A percentile compares a stretch with the other conserved stretches of the same genome.
phyloP scores from a whole-genome alignment of 2,329 filamentous ascomycete species.

The Fusarium pilosicola region DNA sequence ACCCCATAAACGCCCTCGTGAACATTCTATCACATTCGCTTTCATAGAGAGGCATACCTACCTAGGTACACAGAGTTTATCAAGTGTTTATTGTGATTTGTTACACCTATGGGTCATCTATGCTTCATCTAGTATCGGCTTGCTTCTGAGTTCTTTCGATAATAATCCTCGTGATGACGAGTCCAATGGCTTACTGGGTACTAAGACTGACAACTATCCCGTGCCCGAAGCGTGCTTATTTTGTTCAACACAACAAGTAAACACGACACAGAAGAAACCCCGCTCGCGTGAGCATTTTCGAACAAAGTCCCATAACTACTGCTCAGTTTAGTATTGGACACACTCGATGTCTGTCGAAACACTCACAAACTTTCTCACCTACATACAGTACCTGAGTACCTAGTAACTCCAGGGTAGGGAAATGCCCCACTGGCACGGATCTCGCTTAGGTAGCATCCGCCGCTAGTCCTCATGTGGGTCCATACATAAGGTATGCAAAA shows the following conservation, averaged over 20 bases:
- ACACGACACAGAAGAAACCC: not conserved
- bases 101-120: not conserved
- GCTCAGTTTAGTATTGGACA: not conserved
- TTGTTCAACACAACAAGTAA: not conserved
- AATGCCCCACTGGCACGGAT: not conserved
- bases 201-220: not conserved
- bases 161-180: slow-evolving; percentile 9
- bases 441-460: slow-evolving; percentile 16
- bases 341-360: not conserved
- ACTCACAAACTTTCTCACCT: not conserved
- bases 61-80: not conserved
- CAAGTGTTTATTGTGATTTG: not conserved
- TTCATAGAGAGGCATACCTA: not conserved
- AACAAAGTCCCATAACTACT: not conserved
- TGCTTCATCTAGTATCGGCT: not conserved
- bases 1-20: slow-evolving; percentile 16
- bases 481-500: slow-evolving; percentile 18
- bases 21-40: slow-evolving; percentile 15
- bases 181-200: not conserved
- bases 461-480: slow-evolving; percentile 11
- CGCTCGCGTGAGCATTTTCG: slow-evolving; percentile 21
- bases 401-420: not conserved
- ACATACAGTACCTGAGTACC: no score
- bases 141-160: not conserved
- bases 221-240: not conserved